Evolutionary conservation across 2,329 filamentous ascomycete genomes (phyloP), one percentile per base, ranked within the genome.

Genomic region (Microdochium trichocladiopsis): DNA sequence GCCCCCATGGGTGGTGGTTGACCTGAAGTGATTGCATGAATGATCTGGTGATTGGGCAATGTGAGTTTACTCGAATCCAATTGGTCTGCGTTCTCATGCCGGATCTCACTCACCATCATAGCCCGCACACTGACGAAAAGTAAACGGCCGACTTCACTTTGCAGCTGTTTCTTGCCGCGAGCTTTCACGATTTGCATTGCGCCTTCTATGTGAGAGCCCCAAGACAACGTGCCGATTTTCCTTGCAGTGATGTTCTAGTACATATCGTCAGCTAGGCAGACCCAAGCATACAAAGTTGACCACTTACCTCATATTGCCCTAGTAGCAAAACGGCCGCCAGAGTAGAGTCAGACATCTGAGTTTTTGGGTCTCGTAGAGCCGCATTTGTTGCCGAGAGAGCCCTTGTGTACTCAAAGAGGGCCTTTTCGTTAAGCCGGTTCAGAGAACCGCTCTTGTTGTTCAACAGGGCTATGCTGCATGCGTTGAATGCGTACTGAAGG

Each of bases 191-290:
- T 69, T 57, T 82, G 77, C 28, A 84, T 76, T n/a, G 82, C 82
- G 2, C 81, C 82, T 54, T 84, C 78, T n/a, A 80, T 76, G 58
- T 86, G 82, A 10, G 80, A 81, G 3, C 79, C 80, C 82, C 82
- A 86, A 2, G 80, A 79, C 52, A 77, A 68, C 61, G 77, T 76
- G 31, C 75, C 78, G 49, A 79, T 66, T 50, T 78, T 74, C 53
- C 75, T 77, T 12, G 78, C 76, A 1, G 76, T 76, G 47, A 84
- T 82, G 52, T 74, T 80, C 66, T 66, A 43, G 18, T 41, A 28
- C 28, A 24, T 22, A 12, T 11, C 21, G 25, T 23, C 21, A 48
- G 21, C 3, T 2, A 31, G 28, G 8, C 28, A 31, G 8, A 8
- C 8, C 14, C 3, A 11, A 9, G 12, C 22, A 12, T 22, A 45